Base-by-base conservation (phyloP, 2,329 filamentous ascomycete species). In the Alternaria sp. region DNA sequence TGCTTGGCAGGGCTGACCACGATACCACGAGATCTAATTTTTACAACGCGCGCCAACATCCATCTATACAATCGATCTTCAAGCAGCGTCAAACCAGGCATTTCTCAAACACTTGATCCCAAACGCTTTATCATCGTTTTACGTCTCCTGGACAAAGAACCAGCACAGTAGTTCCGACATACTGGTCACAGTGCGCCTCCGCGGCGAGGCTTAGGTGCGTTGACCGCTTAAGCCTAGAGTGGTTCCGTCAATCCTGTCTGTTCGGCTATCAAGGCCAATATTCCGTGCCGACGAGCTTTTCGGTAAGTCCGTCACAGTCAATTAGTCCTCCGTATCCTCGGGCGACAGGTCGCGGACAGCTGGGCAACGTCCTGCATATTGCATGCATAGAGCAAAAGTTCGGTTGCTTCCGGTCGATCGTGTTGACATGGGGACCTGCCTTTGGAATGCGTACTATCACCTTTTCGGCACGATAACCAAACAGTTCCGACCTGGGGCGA, bases 331-430 rank as follows among this genome's bases (percentile, higher is more conserved):
- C 48, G 45, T 25, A 38, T 57, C 58, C 56, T 57, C 54, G 51
- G 53, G 49, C 59, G 60, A 59, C 44, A 62, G 32, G 57, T 45
- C 43, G 57, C 50, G 49, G 64, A 67, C 64, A 66, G 63, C 62
- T 68, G 57, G 53, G 50, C 64, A 58, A 45, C 56, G 56, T 46
- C 58, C 55, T 65, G 32, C 63, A 52, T 60, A 51, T 72, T 59
- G 72, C 73, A 76, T 75, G 73, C 72, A 76, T 75, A 69, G 73
- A 75, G 67, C 63, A 59, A 56, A 64, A 49, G 25, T 60, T 73
- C 69, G 73, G 74, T 72, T 75, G 69, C 71, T 75, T 74, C 75
- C 74, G 72, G 71, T 46, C 52, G 72, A 74, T 71, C 71, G 59
- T 65, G 63, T 59, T 56, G 60, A 68, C 59, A 62, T 63, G 65